Evolutionary conservation across 139 green algal species (phyloP).

Genomic region (Chlamydomonas sphaeroides): DNA sequence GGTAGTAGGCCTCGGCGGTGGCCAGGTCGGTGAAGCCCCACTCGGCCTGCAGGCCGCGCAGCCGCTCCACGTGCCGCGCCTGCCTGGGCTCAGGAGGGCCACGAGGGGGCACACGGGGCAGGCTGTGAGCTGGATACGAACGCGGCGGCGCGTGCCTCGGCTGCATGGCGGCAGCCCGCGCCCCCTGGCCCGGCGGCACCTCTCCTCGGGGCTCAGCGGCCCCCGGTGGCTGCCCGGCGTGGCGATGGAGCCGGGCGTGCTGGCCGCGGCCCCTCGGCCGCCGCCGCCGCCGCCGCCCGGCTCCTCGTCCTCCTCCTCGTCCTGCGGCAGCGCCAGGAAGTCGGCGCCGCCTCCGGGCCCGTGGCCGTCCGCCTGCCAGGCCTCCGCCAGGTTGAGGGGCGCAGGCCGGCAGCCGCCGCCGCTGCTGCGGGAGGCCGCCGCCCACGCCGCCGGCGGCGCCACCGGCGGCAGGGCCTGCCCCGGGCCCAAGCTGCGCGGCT

Average conservation of each 20-base stretch:
- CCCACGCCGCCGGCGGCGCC: neutral
- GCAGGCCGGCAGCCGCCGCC: neutral
- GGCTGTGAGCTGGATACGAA: too few species aligned
- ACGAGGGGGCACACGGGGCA: neutral
- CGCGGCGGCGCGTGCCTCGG: too few species aligned
- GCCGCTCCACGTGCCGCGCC: constrained; percentile 44
- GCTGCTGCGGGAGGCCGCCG: neutral
- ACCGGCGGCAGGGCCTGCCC: neutral
- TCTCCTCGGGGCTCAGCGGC: too few species aligned
- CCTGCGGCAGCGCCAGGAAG: too few species aligned
- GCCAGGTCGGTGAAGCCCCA: constrained; percentile 69
- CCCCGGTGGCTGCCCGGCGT: too few species aligned
- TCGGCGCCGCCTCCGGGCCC: too few species aligned
- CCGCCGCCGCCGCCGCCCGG: neutral
- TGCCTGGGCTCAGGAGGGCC: neutral
- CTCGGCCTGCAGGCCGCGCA: constrained; percentile 61
- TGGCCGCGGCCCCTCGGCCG: neutral
- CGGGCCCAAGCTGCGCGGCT: too few species aligned
- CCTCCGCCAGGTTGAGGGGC: neutral
- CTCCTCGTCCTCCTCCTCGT: neutral
- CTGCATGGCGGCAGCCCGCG: too few species aligned
- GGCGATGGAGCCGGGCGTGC: neutral
- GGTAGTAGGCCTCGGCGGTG: constrained; percentile 66
- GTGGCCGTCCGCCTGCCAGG: neutral
- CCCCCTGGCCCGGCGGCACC: too few species aligned